phyloP scores from a whole-genome alignment of 768 basidiomycete genomes.

The Lyophyllum semitale region DNA sequence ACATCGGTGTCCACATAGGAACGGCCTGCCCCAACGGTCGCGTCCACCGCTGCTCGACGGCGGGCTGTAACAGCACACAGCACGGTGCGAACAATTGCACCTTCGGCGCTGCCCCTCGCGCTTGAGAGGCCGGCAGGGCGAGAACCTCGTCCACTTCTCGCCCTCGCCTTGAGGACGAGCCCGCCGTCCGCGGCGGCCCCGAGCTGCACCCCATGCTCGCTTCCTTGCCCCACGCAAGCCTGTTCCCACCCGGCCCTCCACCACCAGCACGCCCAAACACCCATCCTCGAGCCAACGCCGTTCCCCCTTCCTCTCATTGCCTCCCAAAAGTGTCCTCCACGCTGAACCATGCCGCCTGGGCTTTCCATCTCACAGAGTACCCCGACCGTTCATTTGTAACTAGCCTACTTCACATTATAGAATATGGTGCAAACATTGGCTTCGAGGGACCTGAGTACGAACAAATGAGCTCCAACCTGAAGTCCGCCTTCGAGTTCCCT shows the following conservation, averaged over 20 bases:
- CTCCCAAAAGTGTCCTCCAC: conserved; percentile 13
- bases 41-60: background rate
- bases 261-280: conserved; percentile 21
- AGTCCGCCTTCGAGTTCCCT: conserved; percentile 21
- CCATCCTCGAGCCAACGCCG: conserved; percentile 22
- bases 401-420: conserved; percentile 25
- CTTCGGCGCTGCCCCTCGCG: no score
- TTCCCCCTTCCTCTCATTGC: background rate
- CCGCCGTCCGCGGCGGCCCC: no score
- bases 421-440: conserved; percentile 26
- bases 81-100: no score
- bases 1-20: background rate
- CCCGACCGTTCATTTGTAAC: conserved; percentile 27
- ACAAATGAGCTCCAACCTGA: conserved; percentile 23
- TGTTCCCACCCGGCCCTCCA: background rate
- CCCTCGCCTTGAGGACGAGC: no score
- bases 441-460: conserved; percentile 16
- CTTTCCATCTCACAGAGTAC: conserved; percentile 24
- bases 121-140: background rate
- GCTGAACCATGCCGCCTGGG: conserved; percentile 20
- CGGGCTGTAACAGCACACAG: background rate
- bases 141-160: background rate
- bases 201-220: no score
- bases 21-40: background rate
- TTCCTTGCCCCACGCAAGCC: background rate